phyloP scores from a whole-genome alignment of 176 grass and related monocot species.

The Aegilops tauschii region DNA sequence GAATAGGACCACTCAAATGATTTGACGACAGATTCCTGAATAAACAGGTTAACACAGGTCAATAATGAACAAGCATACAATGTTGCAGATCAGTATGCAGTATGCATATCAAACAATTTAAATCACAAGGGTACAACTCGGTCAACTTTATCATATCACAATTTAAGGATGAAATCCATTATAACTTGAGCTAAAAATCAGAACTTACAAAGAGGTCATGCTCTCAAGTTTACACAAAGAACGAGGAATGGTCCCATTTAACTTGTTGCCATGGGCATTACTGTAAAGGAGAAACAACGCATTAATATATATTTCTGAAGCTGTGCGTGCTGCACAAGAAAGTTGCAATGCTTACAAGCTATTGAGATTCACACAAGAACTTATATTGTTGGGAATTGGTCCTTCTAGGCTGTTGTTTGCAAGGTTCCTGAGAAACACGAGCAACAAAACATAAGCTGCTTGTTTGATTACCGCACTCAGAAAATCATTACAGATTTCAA shows the following conservation, averaged over 20 bases:
- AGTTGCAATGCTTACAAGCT: conserved; percentile 73
- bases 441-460: not conserved
- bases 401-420: conserved; percentile 90
- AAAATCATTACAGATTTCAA: not conserved
- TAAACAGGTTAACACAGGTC: not conserved
- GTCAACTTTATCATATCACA: not conserved
- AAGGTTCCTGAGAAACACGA: conserved; percentile 61
- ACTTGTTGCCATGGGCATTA: conserved; percentile 87
- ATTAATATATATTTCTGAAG: not conserved
- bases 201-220: conserved; percentile 95
- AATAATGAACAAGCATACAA: not conserved
- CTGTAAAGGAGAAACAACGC: conserved; percentile 39
- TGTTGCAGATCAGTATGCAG: not conserved
- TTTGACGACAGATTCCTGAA: conserved; percentile 90
- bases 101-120: not conserved
- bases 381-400: conserved; percentile 86
- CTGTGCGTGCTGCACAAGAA: not conserved
- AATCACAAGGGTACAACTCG: not conserved
- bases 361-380: conserved; percentile 93
- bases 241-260: conserved; percentile 90
- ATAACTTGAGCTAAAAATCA: not conserved
- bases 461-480: not conserved
- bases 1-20: conserved; percentile 75
- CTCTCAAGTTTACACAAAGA: conserved; percentile 83
- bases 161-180: not conserved